These are phyloP conservation scores for Euptelea pleiosperma DNA, from an alignment of 164 flowering plant species.

Conservation along the genomic window DNA sequence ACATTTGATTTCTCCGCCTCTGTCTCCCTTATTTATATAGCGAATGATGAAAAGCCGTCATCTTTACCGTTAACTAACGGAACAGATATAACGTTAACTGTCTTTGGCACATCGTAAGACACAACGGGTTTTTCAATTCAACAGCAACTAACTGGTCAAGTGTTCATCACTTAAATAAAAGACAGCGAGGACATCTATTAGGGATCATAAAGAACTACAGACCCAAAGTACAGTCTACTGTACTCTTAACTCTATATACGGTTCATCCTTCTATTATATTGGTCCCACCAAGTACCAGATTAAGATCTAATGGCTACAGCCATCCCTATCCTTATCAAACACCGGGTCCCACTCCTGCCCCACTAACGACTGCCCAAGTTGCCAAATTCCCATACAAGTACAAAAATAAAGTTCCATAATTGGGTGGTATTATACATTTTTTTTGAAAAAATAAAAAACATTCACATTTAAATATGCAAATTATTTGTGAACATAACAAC, in stretches of 20 bases:
- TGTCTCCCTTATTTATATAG: conserved; percentile 12
- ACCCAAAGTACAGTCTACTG: neutral
- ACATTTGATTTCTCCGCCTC: neutral
- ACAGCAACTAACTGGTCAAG: too few relatives aligned
- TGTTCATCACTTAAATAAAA: neutral
- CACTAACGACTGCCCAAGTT: too few relatives aligned
- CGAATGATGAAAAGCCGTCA: neutral
- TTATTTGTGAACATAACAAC: too few relatives aligned
- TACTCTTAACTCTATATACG: neutral
- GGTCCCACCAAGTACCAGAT: neutral
- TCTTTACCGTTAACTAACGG: conserved; percentile 18
- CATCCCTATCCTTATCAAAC: too few relatives aligned
- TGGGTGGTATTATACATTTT: too few relatives aligned
- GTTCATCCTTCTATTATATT: neutral
- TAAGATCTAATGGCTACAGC: too few relatives aligned
- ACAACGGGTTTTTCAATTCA: conserved; percentile 1
- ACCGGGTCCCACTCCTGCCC: too few relatives aligned
- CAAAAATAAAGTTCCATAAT: too few relatives aligned
- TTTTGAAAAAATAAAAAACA: too few relatives aligned
- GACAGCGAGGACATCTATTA: neutral
- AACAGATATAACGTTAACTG: conserved; percentile 14
- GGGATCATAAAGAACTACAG: neutral
- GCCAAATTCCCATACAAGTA: too few relatives aligned
- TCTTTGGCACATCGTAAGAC: neutral
- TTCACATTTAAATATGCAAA: too few relatives aligned